Conservation (phyloP, 805 yeast genomes). For the Candida broadrunensis region DNA sequence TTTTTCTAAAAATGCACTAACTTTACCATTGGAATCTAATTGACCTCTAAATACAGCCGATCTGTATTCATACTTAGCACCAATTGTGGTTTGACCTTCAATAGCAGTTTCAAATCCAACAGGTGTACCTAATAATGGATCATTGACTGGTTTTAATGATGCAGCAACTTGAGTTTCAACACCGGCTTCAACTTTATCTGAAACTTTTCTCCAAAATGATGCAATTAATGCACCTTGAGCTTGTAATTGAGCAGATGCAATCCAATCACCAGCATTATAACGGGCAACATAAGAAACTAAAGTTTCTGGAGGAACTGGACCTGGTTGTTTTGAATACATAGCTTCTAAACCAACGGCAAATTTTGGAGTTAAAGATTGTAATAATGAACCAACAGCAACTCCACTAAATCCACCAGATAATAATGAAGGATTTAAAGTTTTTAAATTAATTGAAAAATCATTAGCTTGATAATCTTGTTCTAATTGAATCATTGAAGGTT, state of each 20-base stretch:
- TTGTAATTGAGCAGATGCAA: conserved; percentile 88
- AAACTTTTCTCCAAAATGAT: conserved; percentile 90
- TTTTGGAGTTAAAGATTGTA: conserved; percentile 83
- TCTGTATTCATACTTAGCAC: conserved; percentile 97
- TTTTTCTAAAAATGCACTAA: conserved; percentile 86
- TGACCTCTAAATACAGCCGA: conserved; percentile 95
- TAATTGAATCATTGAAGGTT: conserved; percentile 90
- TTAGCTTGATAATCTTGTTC: conserved; percentile 94
- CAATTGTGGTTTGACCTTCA: conserved; percentile 90
- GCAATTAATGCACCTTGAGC: conserved; percentile 89
- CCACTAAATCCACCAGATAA: conserved; percentile 74
- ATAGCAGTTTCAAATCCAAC: conserved; percentile 80
- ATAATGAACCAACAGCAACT: conserved; percentile 84
- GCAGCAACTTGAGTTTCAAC: conserved; percentile 83
- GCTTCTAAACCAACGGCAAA: conserved; percentile 91
- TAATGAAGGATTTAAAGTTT: conserved; percentile 85
- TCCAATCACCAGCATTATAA: conserved; percentile 86
- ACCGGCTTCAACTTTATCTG: conserved; percentile 94
- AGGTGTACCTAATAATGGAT: conserved; percentile 73
- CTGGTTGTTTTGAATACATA: conserved; percentile 74
- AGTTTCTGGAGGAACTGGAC: conserved; percentile 77
- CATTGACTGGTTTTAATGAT: conserved; percentile 67
- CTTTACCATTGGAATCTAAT: conserved; percentile 87
- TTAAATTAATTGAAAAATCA: conserved; percentile 86
- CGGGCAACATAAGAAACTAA: conserved; percentile 88